These are phyloP conservation scores for Saccharomycopsis sp. DNA, from an alignment of 805 yeast genomes.

Conservation along the genomic window DNA sequence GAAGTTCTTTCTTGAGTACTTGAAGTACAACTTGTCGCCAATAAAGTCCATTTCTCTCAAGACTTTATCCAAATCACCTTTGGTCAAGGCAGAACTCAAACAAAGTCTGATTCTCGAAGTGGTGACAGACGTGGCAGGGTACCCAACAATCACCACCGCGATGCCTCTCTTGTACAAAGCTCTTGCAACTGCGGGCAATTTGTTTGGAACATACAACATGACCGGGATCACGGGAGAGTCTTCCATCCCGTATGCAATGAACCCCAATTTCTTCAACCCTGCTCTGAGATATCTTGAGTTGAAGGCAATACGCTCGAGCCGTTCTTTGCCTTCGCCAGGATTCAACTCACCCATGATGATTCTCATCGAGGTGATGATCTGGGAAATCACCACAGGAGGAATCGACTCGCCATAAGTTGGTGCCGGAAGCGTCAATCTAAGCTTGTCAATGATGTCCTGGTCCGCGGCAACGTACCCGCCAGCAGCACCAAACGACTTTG, in stretches of 20 bases:
- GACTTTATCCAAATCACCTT: constrained; percentile 83
- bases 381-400: constrained; percentile 87
- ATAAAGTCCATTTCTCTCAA: constrained; percentile 62
- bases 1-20: constrained; percentile 25
- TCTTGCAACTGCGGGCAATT: constrained; percentile 88
- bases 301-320: constrained; percentile 89
- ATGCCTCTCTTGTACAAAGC: constrained; percentile 68
- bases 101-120: constrained; percentile 89
- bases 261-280: constrained; percentile 87
- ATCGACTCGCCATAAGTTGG: constrained; percentile 74
- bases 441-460: constrained; percentile 57
- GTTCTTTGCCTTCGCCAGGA: constrained; percentile 89
- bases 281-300: constrained; percentile 88
- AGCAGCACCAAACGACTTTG: constrained; percentile 97
- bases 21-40: constrained; percentile 69
- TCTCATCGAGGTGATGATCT: constrained; percentile 69
- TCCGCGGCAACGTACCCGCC: constrained; percentile 94
- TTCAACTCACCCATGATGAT: constrained; percentile 73
- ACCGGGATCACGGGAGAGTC: constrained; percentile 95
- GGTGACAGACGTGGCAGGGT: constrained; percentile 93
- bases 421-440: constrained; percentile 66
- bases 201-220: constrained; percentile 79
- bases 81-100: constrained; percentile 83
- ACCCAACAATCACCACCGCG: constrained; percentile 94
- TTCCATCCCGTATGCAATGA: constrained; percentile 88